These are phyloP conservation scores for Rhododendron griersonianum DNA, from an alignment of 148 eudicot genomes.

Conservation along the genomic window DNA sequence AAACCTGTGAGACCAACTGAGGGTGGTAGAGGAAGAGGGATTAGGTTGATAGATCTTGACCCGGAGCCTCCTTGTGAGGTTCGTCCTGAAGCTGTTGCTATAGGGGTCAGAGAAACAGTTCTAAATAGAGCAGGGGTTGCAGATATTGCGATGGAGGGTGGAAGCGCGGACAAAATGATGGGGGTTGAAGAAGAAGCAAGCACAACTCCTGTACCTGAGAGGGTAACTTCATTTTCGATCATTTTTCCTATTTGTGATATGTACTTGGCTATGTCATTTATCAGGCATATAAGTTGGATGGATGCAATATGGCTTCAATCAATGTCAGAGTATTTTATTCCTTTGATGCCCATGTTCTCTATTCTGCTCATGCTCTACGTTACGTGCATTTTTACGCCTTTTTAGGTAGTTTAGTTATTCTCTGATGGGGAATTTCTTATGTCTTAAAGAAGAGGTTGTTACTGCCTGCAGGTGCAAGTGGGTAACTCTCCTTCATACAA, in stretches of 20 bases:
- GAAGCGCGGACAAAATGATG: constrained; percentile 57
- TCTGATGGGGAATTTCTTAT: too few relatives aligned
- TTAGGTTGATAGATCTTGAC: constrained; percentile 74
- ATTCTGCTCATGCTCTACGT: not conserved
- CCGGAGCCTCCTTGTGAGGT: constrained; percentile 55
- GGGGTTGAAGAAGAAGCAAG: constrained; percentile 75
- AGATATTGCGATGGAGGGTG: constrained; percentile 77
- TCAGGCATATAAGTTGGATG: not conserved
- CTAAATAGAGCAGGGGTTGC: constrained; percentile 57
- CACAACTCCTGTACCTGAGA: constrained; percentile 82
- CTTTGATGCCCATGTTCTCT: not conserved
- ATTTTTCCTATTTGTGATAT: not conserved
- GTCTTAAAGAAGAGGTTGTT: not conserved
- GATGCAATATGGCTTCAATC: not conserved
- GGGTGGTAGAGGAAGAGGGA: constrained; percentile 83
- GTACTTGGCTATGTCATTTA: not conserved
- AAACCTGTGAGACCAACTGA: constrained; percentile 63
- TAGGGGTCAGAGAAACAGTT: constrained; percentile 50
- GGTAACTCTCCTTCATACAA: constrained; percentile 74
- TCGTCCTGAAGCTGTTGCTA: constrained; percentile 51
- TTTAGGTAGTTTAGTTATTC: not conserved
- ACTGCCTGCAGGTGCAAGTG: constrained; percentile 65
- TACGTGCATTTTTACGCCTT: not conserved
- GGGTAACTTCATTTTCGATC: constrained; percentile 38
- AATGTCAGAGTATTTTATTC: not conserved